Base-by-base conservation (phyloP, 495 filamentous ascomycete genomes). In the Aspergillus diversus region DNA sequence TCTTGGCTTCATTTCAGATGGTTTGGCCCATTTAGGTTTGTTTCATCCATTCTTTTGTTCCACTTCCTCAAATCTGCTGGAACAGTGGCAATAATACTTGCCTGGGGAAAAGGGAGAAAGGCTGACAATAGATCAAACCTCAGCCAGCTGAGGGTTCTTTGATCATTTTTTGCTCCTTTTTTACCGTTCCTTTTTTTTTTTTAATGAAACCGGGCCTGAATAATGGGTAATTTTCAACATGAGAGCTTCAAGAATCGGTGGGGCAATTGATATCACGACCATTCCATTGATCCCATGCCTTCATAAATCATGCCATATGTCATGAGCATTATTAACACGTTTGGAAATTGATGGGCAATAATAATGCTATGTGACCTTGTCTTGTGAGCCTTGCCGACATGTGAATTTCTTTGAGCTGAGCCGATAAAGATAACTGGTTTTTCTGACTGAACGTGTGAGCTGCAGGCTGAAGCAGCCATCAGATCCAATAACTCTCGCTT, bases 21-120 rank as follows among this genome's bases (percentile, higher is more conserved):
- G 21, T 27, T 27, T 27, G 21, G 21, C 21, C 21, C 15, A 31
- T 17, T 42, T 9, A 49, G 13, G 7, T 12, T 49, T 4, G 54
- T 42, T 57, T 57, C 37, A 46, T 46, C 39, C 35, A 12, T 21
- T 39, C 54, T 32, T 54, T 27, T 50, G 47, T 60, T 60, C 39
- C 58, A 60, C 7, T 33, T 54, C 7, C 27, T 34, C 33, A 33
- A 33, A 49, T 49, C 8, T 9, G 15, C 39, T 43, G 39, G 39
- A n/a, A n/a, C 4, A 43, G 7, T 12, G 39, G 39, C 11, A n/a
- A 43, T 43, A 43, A 43, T n/a, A 5, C 11, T 43, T 43, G 39
- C 47, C 27, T n/a, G 21, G 7, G 11, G 2, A 17, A n/a, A 31
- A 27, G 21, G 21, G 21, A 27, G 21, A 27, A 27, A 1, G 21